phyloP scores from a whole-genome alignment of 1,284 basidiomycete genomes.

The Acaromyces ingoldii region DNA sequence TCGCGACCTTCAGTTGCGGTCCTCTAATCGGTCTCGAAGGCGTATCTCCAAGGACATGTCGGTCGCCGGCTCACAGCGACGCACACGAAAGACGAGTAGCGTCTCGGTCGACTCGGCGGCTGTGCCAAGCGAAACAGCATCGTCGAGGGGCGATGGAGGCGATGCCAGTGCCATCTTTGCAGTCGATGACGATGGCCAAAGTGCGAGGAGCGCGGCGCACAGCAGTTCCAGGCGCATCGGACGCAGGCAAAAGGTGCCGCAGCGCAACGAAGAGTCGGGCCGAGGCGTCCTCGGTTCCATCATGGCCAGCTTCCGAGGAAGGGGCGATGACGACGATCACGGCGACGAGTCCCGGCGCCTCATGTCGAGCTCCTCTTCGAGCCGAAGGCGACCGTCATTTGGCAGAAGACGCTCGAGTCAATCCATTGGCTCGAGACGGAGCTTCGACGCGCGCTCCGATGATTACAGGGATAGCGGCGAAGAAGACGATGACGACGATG shows the following conservation, averaged over 20 bases:
- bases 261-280: conserved; percentile 18
- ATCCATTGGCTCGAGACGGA: conserved; percentile 16
- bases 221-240: conserved; percentile 32
- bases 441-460: conserved; percentile 2
- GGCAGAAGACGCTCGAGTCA: conserved; percentile 21
- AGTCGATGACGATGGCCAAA: conserved; percentile 15
- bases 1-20: conserved; percentile 30
- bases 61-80: conserved; percentile 26
- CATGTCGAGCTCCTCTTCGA: too few species aligned
- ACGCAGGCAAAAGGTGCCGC: conserved; percentile 14
- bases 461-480: conserved; percentile 29
- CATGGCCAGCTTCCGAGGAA: conserved; percentile 38
- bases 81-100: conserved; percentile 25
- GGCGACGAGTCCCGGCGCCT: neutral
- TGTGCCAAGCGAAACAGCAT: too few species aligned
- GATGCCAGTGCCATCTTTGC: conserved; percentile 8
- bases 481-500: conserved; percentile 31
- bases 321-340: too few species aligned
- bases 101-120: conserved; percentile 23
- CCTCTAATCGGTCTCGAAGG: conserved; percentile 32
- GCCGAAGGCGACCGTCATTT: conserved; percentile 25
- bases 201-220: conserved; percentile 18
- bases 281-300: conserved; percentile 44
- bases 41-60: conserved; percentile 37
- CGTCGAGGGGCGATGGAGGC: conserved; percentile 20